Percentiles rank a stretch among this genome's conserved stretches.
Conservation (phyloP, 2,329 filamentous ascomycete genomes). For the Aureobasidium subglaciale region DNA sequence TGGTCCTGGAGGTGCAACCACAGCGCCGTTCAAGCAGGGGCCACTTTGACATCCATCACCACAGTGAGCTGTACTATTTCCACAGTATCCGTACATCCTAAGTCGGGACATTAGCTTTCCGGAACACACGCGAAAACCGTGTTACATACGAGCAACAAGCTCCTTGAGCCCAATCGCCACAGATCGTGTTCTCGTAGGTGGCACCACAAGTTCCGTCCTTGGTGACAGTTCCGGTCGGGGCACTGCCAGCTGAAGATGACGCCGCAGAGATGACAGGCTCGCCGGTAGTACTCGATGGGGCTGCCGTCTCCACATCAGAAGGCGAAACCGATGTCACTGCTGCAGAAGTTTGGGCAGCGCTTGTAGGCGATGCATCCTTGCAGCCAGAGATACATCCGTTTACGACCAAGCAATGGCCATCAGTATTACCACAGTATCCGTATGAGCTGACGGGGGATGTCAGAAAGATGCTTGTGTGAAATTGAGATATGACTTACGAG, state of each 20-base stretch:
- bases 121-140: too few relatives aligned
- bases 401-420: slow-evolving; percentile 23
- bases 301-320: slow-evolving; percentile 18
- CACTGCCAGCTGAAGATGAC: slow-evolving; percentile 22
- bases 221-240: slow-evolving; percentile 32
- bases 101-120: slow-evolving; percentile 33
- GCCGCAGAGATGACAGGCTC: slow-evolving; percentile 25
- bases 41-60: slow-evolving; percentile 52
- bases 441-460: slow-evolving; percentile 17
- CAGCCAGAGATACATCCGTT: slow-evolving; percentile 38
- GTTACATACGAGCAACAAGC: slow-evolving; percentile 31
- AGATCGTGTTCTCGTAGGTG: slow-evolving; percentile 42
- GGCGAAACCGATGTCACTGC: slow-evolving; percentile 3
- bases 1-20: slow-evolving; percentile 34
- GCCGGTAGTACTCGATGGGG: slow-evolving; percentile 15
- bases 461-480: slow-evolving; percentile 7
- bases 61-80: slow-evolving; percentile 36
- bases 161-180: slow-evolving; percentile 46
- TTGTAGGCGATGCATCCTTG: slow-evolving; percentile 19
- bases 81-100: slow-evolving; percentile 49
- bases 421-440: slow-evolving; percentile 30
- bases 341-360: neutral
- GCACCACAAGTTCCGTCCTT: slow-evolving; percentile 50
- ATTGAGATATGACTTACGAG: slow-evolving; percentile 8
- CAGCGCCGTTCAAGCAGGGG: slow-evolving; percentile 39